These are phyloP conservation scores for Eucalyptus cloeziana DNA, from an alignment of 345 rosid genomes.

Conservation along the genomic window DNA sequence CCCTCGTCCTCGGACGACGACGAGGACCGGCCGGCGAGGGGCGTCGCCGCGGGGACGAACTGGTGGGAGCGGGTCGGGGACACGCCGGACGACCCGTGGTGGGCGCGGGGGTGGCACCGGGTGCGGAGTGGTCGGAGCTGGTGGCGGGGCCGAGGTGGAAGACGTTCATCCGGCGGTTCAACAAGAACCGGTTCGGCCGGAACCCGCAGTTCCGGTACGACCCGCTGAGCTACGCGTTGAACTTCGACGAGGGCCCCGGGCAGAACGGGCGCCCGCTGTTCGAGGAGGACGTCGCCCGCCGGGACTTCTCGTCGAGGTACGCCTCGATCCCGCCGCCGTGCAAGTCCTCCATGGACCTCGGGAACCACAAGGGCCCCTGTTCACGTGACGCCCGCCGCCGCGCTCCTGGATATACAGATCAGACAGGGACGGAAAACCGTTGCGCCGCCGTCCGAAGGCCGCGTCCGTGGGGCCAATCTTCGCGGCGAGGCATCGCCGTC, in stretches of 20 bases:
- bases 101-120: slow-evolving; percentile 10
- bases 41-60: neutral
- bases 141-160: slow-evolving; percentile 39
- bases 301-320: slow-evolving; percentile 12
- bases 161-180: slow-evolving; percentile 17
- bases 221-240: slow-evolving; percentile 71
- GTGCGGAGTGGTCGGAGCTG: slow-evolving; percentile 40
- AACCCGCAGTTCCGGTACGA: slow-evolving; percentile 50
- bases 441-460: neutral
- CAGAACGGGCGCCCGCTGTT: neutral
- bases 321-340: slow-evolving; percentile 1
- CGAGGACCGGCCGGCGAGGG: neutral
- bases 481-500: neutral
- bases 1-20: neutral
- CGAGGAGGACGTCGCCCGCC: neutral
- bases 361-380: neutral
- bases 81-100: neutral
- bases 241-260: slow-evolving; percentile 65
- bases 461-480: neutral
- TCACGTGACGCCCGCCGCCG: neutral
- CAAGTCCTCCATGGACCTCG: slow-evolving; percentile 4
- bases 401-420: neutral
- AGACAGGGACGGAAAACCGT: neutral
- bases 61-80: slow-evolving; percentile 14
- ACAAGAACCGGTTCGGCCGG: slow-evolving; percentile 3